Evolutionary conservation across 2,329 filamentous ascomycete species (phyloP), one percentile per base, ranked within the genome.

Genomic region (Pseudocercospora crystallina): DNA sequence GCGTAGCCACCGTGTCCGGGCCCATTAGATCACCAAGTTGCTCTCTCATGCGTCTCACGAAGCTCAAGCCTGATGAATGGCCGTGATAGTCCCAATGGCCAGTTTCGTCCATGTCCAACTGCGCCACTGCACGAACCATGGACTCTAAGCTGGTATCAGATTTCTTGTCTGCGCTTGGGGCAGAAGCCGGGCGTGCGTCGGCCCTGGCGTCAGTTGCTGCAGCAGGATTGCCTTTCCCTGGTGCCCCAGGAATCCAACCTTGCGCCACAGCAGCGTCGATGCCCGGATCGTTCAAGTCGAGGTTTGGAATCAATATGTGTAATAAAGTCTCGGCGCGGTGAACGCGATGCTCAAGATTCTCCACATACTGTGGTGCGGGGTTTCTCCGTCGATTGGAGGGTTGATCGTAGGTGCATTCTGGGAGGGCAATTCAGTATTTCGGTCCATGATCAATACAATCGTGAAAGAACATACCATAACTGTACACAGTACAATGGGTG

Each of bases 401-500:
- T 69, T 96, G 94, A 66, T 96, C 90, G 71, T 96, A 96, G 26
- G 90, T 95, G 70, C 91, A 96, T 68, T 95, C 90, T 96, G 58
- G 13, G 17, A 41, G 10, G 31, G 8, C 14, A 12, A 37, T n/a
- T 26, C 20, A 38, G 43, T 43, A 51, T 13, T 41, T 35, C 20
- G 20, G 20, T 26, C 20, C 20, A 26, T 31, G n/a, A 13, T 31
- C 13, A 15, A 8, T 13, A 26, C 17, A 32, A 10, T 13, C 3
- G 20, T 17, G 5, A 38, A 36, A 32, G 8, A 63, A 53, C 80
- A 67, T 80, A 96, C 94, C 92, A 77, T 99, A 99, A 69, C 90
- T 96, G 72, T 99, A 99, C 43, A 97, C 90, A 9, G 91, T 95
- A 71, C 94, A 99, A 71, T 97, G 94, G 0, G 91, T 96, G 61